Conservation (phyloP, 148 eudicot genomes). For the Beta vulgaris region DNA sequence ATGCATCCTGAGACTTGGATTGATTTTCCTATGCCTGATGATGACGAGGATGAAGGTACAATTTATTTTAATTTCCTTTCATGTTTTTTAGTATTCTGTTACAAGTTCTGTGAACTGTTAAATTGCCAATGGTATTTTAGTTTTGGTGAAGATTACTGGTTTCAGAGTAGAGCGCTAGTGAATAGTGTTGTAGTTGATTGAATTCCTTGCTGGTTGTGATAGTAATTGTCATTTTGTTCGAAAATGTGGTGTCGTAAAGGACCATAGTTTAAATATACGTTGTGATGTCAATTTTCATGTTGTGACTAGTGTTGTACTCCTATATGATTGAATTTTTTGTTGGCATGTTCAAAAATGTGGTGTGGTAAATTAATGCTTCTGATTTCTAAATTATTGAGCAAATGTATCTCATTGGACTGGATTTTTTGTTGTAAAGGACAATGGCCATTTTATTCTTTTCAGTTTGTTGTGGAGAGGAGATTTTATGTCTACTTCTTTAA, state of each 20-base stretch:
- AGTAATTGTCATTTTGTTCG: not conserved
- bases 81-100: not conserved
- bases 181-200: not conserved
- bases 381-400: not conserved
- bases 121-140: not conserved
- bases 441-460: too few species aligned
- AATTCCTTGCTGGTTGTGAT: not conserved
- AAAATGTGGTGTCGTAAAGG: not conserved
- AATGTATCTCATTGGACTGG: too few species aligned
- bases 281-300: too few species aligned
- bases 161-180: too few species aligned
- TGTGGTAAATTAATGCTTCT: too few species aligned
- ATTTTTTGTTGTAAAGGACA: too few species aligned
- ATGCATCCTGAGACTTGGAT: conserved; percentile 98
- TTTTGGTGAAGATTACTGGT: not conserved
- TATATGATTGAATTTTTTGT: too few species aligned
- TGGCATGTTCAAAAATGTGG: too few species aligned
- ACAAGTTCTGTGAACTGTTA: not conserved
- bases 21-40: conserved; percentile 77
- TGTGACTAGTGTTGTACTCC: too few species aligned
- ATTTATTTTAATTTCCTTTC: not conserved
- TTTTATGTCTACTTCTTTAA: not conserved
- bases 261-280: not conserved
- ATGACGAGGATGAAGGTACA: conserved; percentile 52
- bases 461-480: too few species aligned